Percentiles rank a stretch among this genome's conserved stretches.
These are phyloP conservation scores for Tilletia horrida DNA, from an alignment of 1,284 basidiomycete species.

Conservation along the genomic window DNA sequence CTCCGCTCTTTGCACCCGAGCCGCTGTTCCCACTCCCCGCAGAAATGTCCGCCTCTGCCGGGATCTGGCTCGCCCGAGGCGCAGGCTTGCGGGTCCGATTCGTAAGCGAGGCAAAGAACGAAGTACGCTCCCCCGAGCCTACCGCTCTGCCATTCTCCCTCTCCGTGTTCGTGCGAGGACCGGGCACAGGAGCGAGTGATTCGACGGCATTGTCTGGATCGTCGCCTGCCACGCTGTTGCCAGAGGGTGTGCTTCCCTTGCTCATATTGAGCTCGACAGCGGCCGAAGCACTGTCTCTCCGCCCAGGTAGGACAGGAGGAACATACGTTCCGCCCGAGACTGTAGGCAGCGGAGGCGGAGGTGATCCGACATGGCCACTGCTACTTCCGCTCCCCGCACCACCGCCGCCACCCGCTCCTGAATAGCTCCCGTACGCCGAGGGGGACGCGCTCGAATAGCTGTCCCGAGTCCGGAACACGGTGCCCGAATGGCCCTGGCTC, in stretches of 20 bases:
- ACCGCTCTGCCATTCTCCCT: conserved; percentile 22
- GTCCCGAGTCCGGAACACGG: neutral
- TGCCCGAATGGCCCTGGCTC: neutral
- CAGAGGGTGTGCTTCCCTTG: neutral
- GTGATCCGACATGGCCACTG: too few species aligned
- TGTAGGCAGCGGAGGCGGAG: too few species aligned
- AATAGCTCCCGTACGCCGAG: neutral
- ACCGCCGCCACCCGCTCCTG: too few species aligned
- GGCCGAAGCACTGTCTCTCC: neutral
- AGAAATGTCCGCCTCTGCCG: conserved; percentile 28
- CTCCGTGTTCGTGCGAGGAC: too few species aligned
- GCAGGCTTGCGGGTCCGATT: conserved; percentile 40
- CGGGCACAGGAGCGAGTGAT: too few species aligned
- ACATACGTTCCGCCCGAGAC: neutral
- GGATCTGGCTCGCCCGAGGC: conserved; percentile 23
- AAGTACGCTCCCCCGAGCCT: conserved; percentile 36
- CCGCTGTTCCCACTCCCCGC: conserved; percentile 27
- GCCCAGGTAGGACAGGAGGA: neutral
- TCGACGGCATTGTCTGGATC: too few species aligned
- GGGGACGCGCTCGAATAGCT: neutral
- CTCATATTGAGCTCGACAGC: neutral
- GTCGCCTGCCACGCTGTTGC: neutral
- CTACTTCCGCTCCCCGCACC: too few species aligned
- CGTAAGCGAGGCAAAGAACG: conserved; percentile 39
- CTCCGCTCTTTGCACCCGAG: conserved; percentile 28